A percentile compares a stretch with the other conserved stretches of the same genome.
phyloP scores from a whole-genome alignment of 345 rosid species.

The Excoecaria agallocha region DNA sequence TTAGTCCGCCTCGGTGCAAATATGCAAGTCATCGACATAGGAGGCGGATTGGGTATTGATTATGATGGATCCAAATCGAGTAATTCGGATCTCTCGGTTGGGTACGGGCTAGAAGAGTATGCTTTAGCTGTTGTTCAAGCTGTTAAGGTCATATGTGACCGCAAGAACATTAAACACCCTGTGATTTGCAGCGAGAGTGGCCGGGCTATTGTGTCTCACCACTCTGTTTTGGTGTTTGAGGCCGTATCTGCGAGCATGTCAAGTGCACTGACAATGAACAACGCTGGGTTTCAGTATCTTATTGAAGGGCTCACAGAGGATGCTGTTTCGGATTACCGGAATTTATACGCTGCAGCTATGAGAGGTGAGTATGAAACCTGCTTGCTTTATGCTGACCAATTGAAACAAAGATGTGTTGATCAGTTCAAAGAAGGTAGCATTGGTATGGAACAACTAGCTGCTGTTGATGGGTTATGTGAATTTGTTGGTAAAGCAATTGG shows the following conservation, averaged over 20 bases:
- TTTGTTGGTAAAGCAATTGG: conserved; percentile 55
- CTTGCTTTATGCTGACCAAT: conserved; percentile 60
- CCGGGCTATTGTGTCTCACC: conserved; percentile 89
- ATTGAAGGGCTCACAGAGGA: conserved; percentile 63
- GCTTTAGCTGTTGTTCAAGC: conserved; percentile 76
- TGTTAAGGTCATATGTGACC: conserved; percentile 59
- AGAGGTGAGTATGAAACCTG: conserved; percentile 70
- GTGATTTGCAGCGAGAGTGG: conserved; percentile 89
- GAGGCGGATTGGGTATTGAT: conserved; percentile 90
- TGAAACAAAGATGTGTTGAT: conserved; percentile 82
- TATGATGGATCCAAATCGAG: conserved; percentile 92
- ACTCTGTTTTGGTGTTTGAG: conserved; percentile 77
- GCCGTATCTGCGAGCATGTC: conserved; percentile 48
- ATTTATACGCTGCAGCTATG: conserved; percentile 49
- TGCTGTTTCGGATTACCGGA: conserved; percentile 52
- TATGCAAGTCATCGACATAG: conserved; percentile 76
- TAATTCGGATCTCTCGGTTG: conserved; percentile 76
- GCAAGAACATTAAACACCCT: conserved; percentile 70
- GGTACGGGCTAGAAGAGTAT: conserved; percentile 81
- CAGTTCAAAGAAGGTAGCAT: conserved; percentile 75
- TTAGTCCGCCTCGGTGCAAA: conserved; percentile 81
- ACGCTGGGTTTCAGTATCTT: conserved; percentile 48
- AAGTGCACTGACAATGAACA: conserved; percentile 21
- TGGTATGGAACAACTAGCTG: conserved; percentile 76
- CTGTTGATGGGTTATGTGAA: conserved; percentile 83